Base-by-base conservation (phyloP, 768 basidiomycete species). In the Mycena belliarum region DNA sequence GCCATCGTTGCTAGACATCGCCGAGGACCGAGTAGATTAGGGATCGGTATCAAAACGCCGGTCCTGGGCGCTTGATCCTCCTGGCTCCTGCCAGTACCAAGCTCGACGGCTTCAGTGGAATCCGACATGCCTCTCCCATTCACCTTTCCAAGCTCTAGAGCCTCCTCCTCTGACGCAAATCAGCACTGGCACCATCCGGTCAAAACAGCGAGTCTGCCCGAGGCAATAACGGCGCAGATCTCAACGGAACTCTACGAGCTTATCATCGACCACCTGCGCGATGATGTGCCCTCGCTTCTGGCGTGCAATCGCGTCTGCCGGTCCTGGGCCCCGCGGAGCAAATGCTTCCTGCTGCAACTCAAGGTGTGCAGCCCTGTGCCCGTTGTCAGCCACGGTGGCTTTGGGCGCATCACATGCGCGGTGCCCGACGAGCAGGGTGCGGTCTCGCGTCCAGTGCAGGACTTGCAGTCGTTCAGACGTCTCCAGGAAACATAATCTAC, bases 241-340 rank as follows among this genome's bases (percentile, higher is more conserved):
- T 52, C 62, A 2, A 63, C 58, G 2, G 62, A 63, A 41, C 26
- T 63, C 46, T 60, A 59, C 48, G 62, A 63, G 23, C 58, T 57
- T 21, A 57, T 63, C 15, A 52, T 59, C 2, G 62, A 63, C 50
- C 54, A 49, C 2, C 54, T 63, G 10, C 6, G 23, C 14, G 42
- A 9, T 21, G 55, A 59, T 20, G 53, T 23, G 21, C 47, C 14
- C 6, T 23, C 58, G 1, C 57, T 63, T 21, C 37, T 63, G 14
- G 58, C 62, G 6, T 63, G 62, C 48, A 57, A 24, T 26, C 57
- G 59, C 12, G 62, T 63, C 24, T 59, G 50, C 33, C 62, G 62
- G 20, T 38, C 54, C 0, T 63, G 62, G 62, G 50, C 20, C 10
- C 62, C 58, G n/a, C 62, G 58, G 15, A 57, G 58, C 43, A 54